A percentile compares a stretch with the other conserved stretches of the same genome.
phyloP scores from a whole-genome alignment of 1,139 yeast genomes.

The Debaryomyces coudertii region DNA sequence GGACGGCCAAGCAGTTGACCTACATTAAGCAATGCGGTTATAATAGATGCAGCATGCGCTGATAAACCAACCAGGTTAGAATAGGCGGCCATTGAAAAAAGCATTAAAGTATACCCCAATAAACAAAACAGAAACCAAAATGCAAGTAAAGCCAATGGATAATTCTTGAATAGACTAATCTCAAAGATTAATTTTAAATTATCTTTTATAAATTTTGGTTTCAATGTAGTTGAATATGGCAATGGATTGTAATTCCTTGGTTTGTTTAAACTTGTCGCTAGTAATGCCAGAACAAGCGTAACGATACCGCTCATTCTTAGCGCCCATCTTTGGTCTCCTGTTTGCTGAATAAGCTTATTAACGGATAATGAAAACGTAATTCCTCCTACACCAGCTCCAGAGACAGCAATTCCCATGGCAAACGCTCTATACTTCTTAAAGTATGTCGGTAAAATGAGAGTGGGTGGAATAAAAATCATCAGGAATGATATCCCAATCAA shows the following conservation, averaged over 20 bases:
- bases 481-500: slow-evolving; percentile 64
- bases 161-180: slow-evolving; percentile 31
- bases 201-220: slow-evolving; percentile 21
- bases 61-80: slow-evolving; percentile 62
- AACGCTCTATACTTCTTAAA: slow-evolving; percentile 58
- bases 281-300: slow-evolving; percentile 42
- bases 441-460: slow-evolving; percentile 65
- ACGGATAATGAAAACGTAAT: slow-evolving; percentile 54
- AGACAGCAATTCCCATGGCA: slow-evolving; percentile 61
- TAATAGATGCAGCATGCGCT: slow-evolving; percentile 55
- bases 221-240: slow-evolving; percentile 27
- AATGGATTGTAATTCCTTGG: slow-evolving; percentile 45
- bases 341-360: slow-evolving; percentile 47
- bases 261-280: slow-evolving; percentile 42
- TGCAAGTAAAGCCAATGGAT: slow-evolving; percentile 47
- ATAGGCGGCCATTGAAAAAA: slow-evolving; percentile 65
- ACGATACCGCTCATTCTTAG: slow-evolving; percentile 60
- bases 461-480: slow-evolving; percentile 61
- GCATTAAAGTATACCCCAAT: slow-evolving; percentile 59
- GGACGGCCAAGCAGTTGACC: slow-evolving; percentile 74
- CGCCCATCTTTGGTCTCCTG: slow-evolving; percentile 69
- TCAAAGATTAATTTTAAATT: slow-evolving; percentile 32
- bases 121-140: slow-evolving; percentile 61
- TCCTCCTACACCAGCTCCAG: slow-evolving; percentile 73
- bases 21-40: slow-evolving; percentile 65